Evolutionary conservation across 345 rosid species (phyloP).

Genomic region (Lumnitzera racemosa): DNA sequence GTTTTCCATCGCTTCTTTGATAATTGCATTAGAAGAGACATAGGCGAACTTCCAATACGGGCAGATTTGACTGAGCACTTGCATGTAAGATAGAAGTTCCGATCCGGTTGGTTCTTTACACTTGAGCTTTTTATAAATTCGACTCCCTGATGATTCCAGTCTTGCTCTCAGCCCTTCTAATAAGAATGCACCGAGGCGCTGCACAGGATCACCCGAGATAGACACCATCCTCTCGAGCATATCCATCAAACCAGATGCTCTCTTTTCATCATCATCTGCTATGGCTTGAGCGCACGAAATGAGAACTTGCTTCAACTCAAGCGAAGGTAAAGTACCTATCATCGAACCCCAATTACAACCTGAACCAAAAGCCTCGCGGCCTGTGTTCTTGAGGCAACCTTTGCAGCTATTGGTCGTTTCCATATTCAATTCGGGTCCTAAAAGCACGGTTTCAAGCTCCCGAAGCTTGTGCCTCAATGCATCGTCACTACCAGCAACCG

Average conservation of each 20-base stretch:
- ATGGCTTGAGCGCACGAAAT: background rate
- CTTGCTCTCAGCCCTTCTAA: slow-evolving; percentile 13
- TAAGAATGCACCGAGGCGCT: slow-evolving; percentile 12
- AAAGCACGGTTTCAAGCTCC: slow-evolving; percentile 5
- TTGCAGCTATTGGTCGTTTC: background rate
- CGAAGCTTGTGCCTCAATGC: slow-evolving; percentile 1
- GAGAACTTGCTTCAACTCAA: slow-evolving; percentile 1
- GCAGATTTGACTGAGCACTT: slow-evolving; percentile 5
- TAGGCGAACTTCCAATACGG: slow-evolving; percentile 13
- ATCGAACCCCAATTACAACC: background rate
- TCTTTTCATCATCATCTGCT: background rate
- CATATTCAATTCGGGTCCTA: slow-evolving; percentile 4
- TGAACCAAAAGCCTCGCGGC: background rate
- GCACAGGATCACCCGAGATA: slow-evolving; percentile 2
- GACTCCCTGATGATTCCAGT: slow-evolving; percentile 7
- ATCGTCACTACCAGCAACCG: background rate
- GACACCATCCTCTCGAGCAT: slow-evolving; percentile 12
- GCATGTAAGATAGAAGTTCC: slow-evolving; percentile 12
- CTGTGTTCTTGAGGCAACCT: background rate
- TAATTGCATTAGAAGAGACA: slow-evolving; percentile 1
- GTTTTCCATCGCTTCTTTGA: slow-evolving; percentile 5
- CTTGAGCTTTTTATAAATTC: slow-evolving; percentile 8
- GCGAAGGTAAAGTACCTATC: background rate
- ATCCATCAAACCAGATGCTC: slow-evolving; percentile 4
- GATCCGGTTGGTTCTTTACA: slow-evolving; percentile 5